Evolutionary conservation across 116 monocot genomes (phyloP).

Genomic region (Dioscorea cayenensis): DNA sequence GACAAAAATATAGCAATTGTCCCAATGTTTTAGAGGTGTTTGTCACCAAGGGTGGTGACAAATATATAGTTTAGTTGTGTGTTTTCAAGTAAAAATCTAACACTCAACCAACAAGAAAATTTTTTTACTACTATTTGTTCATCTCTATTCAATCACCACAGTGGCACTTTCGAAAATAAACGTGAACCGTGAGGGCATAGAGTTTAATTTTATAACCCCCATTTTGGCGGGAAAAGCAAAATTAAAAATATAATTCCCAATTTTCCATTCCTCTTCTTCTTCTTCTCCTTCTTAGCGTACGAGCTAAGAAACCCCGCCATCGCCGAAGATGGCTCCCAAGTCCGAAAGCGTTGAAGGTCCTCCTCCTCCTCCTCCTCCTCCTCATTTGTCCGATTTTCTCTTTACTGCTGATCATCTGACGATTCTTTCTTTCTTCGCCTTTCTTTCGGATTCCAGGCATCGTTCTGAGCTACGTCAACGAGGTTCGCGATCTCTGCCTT

Average conservation of each 20-base stretch:
- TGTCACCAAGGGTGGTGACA: no score
- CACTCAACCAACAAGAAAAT: no score
- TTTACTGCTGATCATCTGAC: neutral
- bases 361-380: neutral
- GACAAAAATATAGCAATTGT: no score
- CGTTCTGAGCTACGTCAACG: constrained; percentile 29
- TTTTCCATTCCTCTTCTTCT: neutral
- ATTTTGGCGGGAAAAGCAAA: neutral
- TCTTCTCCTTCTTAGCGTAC: neutral
- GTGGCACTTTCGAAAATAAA: no score
- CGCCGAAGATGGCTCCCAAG: constrained; percentile 12
- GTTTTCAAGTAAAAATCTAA: no score
- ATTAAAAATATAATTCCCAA: neutral
- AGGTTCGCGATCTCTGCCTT: constrained; percentile 10
- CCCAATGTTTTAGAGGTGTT: no score
- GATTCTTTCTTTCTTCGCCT: neutral
- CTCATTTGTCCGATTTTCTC: neutral
- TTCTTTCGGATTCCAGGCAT: constrained; percentile 13
- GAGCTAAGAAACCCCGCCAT: neutral
- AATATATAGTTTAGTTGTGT: no score
- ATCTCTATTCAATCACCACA: no score
- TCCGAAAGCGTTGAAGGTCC: constrained; percentile 27
- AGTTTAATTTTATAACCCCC: no score
- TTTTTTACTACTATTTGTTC: no score
- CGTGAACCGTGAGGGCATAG: no score